Conservation (phyloP, 2,329 filamentous ascomycete genomes). For the Alternaria hordeiaustralica region DNA sequence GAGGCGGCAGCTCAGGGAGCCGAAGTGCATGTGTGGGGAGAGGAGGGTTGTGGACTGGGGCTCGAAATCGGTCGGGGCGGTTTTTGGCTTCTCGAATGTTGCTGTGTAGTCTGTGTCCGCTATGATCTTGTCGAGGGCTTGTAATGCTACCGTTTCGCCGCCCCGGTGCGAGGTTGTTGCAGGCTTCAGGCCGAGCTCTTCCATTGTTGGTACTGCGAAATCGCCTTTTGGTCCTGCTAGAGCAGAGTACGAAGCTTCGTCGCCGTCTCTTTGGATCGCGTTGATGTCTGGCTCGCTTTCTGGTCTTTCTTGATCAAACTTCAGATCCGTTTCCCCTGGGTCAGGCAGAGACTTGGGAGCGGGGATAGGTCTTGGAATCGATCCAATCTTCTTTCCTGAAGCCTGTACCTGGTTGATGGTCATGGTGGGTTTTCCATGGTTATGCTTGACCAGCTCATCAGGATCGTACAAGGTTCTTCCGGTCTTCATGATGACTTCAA, state of each 20-base stretch:
- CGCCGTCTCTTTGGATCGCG: constrained; percentile 57
- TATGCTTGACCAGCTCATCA: constrained; percentile 69
- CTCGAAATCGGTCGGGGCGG: constrained; percentile 74
- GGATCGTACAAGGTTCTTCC: constrained; percentile 78
- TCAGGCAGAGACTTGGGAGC: constrained; percentile 67
- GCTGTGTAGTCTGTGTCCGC: constrained; percentile 70
- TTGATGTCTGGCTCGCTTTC: constrained; percentile 66
- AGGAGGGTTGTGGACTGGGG: constrained; percentile 76
- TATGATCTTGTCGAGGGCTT: constrained; percentile 65
- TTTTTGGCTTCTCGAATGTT: constrained; percentile 78
- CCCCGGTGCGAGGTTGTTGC: constrained; percentile 73
- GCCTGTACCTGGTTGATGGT: constrained; percentile 70
- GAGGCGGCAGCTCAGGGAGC: constrained; percentile 70
- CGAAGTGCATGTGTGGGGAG: constrained; percentile 77
- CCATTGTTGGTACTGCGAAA: constrained; percentile 73
- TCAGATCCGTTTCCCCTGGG: constrained; percentile 67
- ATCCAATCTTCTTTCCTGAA: constrained; percentile 66
- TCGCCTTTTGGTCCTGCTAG: constrained; percentile 72
- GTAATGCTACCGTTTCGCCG: constrained; percentile 71
- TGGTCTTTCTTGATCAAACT: constrained; percentile 64
- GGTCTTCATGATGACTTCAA: constrained; percentile 68
- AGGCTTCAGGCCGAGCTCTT: constrained; percentile 68
- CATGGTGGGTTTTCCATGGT: constrained; percentile 76
- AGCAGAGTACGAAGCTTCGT: constrained; percentile 64
- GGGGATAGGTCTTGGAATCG: constrained; percentile 66